A percentile compares a stretch with the other conserved stretches of the same genome.
These are phyloP conservation scores for Fraxinus quadrangulata DNA, from an alignment of 257 asterid species.

Conservation along the genomic window DNA sequence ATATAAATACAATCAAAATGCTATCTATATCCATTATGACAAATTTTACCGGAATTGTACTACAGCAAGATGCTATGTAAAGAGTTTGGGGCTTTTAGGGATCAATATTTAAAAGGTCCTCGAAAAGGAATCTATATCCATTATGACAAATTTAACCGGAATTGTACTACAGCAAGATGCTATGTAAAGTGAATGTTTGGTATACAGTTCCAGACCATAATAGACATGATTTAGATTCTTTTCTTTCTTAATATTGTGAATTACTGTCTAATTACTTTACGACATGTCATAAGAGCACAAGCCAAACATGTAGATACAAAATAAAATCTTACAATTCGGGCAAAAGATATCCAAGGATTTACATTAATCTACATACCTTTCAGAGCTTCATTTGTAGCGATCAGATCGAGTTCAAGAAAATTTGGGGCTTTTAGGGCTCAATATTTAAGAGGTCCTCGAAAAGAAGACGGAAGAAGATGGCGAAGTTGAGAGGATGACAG, in stretches of 20 bases:
- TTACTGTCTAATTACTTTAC: neutral
- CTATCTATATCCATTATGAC: neutral
- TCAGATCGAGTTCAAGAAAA: constrained; percentile 83
- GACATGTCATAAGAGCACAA: neutral
- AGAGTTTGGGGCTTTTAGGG: too few species aligned
- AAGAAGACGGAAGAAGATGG: too few species aligned
- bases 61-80: neutral
- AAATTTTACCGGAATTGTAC: neutral
- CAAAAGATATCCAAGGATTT: neutral
- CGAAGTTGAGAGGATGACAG: too few species aligned
- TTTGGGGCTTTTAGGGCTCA: constrained; percentile 21
- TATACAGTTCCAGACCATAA: neutral
- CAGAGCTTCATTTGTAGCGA: constrained; percentile 67
- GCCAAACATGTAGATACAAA: neutral
- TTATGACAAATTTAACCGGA: neutral
- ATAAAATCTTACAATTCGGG: neutral
- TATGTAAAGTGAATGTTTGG: neutral
- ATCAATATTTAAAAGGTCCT: too few species aligned
- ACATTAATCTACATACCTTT: constrained; percentile 50
- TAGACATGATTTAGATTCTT: neutral
- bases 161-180: neutral
- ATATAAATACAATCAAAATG: constrained; percentile 14
- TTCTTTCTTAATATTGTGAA: neutral
- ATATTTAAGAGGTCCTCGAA: too few species aligned
- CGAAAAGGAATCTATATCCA: neutral